A percentile compares a stretch with the other conserved stretches of the same genome.
Evolutionary conservation across 2,329 filamentous ascomycete genomes (phyloP).

Genomic region (Bertia moriformis): DNA sequence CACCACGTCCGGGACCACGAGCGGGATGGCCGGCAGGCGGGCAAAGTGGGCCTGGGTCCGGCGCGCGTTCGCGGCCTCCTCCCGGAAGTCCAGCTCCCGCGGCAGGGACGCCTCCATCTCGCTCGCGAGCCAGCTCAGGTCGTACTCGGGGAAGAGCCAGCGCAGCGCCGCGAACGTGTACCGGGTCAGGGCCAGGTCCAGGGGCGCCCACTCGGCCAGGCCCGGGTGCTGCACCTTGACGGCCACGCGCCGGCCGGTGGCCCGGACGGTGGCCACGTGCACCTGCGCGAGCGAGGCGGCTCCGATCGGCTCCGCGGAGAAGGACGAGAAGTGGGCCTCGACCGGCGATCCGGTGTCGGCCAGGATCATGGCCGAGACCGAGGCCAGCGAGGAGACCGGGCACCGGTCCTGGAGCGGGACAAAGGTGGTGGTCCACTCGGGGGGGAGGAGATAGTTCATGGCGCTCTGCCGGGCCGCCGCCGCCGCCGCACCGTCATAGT

Average conservation of each 20-base stretch:
- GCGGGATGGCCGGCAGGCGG: conserved; percentile 56
- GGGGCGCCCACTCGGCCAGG: conserved; percentile 74
- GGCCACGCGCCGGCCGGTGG: conserved; percentile 72
- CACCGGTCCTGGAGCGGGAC: conserved; percentile 92
- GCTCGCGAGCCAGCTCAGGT: conserved; percentile 83
- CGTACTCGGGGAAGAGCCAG: conserved; percentile 91
- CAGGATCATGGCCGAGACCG: conserved; percentile 74
- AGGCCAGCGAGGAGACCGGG: conserved; percentile 77
- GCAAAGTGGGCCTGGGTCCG: conserved; percentile 71
- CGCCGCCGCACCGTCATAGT: too few relatives aligned
- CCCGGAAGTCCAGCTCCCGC: conserved; percentile 77
- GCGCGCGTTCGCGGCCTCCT: conserved; percentile 72
- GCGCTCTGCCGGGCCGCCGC: conserved; percentile 44
- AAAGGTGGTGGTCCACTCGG: conserved; percentile 90
- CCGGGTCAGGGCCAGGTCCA: conserved; percentile 73
- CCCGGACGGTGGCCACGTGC: conserved; percentile 71
- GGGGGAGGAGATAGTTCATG: conserved; percentile 83
- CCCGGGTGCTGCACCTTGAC: conserved; percentile 93
- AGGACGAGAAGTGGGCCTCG: conserved; percentile 73
- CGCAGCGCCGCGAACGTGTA: conserved; percentile 86
- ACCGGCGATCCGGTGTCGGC: conserved; percentile 69
- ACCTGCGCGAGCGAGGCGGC: conserved; percentile 91
- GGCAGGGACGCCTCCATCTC: conserved; percentile 89
- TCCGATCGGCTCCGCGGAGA: conserved; percentile 67
- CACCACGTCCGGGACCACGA: conserved; percentile 77